Conservation (phyloP, 768 basidiomycete genomes). For the Hericium alpestre region DNA sequence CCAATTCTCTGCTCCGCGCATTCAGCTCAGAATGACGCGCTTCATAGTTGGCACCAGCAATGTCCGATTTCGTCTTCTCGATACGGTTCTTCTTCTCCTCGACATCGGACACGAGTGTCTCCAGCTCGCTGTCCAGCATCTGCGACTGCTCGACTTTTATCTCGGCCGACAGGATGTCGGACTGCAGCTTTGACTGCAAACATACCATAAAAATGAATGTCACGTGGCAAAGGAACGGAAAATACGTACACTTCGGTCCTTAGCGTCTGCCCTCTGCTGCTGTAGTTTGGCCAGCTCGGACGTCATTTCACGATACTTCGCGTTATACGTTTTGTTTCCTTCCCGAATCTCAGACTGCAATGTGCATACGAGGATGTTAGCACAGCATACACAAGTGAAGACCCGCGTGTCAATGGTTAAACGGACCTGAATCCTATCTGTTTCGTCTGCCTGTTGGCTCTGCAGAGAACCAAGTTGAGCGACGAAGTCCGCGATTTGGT, state of each 20-base stretch:
- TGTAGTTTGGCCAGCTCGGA: constrained; percentile 44
- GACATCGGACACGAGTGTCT: constrained; percentile 48
- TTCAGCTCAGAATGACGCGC: constrained; percentile 46
- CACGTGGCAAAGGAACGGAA: neutral
- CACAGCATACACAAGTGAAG: neutral
- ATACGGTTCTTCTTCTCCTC: constrained; percentile 57
- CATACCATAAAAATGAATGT: neutral
- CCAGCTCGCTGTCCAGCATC: constrained; percentile 41
- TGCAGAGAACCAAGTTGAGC: constrained; percentile 53
- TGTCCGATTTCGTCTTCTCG: constrained; percentile 47
- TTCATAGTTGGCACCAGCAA: constrained; percentile 55
- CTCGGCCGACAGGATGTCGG: constrained; percentile 42
- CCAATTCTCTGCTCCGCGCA: constrained; percentile 44
- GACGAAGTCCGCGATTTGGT: constrained; percentile 66
- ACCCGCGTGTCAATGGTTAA: neutral
- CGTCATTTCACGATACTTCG: constrained; percentile 45
- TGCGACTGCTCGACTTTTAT: constrained; percentile 46
- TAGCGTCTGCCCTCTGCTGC: constrained; percentile 39
- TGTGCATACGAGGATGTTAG: neutral
- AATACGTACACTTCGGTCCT: constrained; percentile 43
- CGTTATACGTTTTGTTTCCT: constrained; percentile 57
- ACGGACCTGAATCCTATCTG: constrained; percentile 58
- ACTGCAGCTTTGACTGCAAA: constrained; percentile 25
- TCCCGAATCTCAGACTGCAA: constrained; percentile 40
- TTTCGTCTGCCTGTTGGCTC: constrained; percentile 48